A percentile compares a stretch with the other conserved stretches of the same genome.
Evolutionary conservation across 225 moss, liverwort and hornwort species (phyloP).

Genomic region (Marchantia paleacea): DNA sequence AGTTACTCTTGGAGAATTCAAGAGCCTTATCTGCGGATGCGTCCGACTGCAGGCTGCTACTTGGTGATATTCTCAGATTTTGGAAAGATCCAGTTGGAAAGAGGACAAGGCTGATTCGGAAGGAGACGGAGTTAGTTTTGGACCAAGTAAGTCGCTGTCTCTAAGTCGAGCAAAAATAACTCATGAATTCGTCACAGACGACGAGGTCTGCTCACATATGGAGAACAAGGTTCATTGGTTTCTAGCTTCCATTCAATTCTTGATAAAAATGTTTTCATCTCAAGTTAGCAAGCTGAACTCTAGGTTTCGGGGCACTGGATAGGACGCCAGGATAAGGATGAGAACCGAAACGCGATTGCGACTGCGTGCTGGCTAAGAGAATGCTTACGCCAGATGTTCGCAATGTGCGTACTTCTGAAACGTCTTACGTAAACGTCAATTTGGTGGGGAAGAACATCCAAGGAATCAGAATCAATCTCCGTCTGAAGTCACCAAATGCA

Average conservation of each 20-base stretch:
- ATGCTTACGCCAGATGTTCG: constrained; percentile 1
- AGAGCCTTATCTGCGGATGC: neutral
- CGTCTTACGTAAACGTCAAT: neutral
- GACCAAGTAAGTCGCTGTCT: neutral
- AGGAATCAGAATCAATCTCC: neutral
- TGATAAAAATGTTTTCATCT: constrained; percentile 1
- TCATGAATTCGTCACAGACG: constrained; percentile 15
- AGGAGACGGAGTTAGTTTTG: neutral
- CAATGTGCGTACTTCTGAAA: neutral
- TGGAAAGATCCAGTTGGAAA: neutral
- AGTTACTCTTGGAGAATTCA: neutral
- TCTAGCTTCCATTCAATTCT: neutral
- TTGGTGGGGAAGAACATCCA: constrained; percentile 4
- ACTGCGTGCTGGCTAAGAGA: neutral
- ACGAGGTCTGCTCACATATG: constrained; percentile 22
- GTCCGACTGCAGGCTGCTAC: neutral
- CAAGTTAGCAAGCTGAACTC: neutral
- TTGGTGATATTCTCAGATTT: too few species aligned
- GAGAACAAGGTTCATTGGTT: constrained; percentile 14
- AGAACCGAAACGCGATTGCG: neutral
- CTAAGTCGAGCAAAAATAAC: neutral
- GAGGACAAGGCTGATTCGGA: neutral
- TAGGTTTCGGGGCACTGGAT: constrained; percentile 4
- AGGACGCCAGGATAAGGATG: neutral
- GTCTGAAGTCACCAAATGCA: neutral